Percentiles rank a stretch among this genome's conserved stretches.
Evolutionary conservation across 345 rosid species (phyloP).

Genomic region (Camelina sativa): DNA sequence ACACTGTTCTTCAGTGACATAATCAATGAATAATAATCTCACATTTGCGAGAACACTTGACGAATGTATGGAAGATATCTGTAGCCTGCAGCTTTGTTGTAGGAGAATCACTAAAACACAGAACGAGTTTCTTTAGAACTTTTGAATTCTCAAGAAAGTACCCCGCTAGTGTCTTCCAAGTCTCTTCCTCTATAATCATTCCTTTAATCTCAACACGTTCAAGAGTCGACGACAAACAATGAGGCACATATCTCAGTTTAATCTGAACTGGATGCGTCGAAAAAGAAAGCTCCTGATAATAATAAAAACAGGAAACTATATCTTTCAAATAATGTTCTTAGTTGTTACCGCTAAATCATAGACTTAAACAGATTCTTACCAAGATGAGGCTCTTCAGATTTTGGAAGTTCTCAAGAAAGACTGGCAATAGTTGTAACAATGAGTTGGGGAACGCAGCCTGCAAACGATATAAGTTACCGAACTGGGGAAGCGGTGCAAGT

Average conservation of each 20-base stretch:
- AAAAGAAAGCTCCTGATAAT: background rate
- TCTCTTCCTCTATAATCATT: background rate
- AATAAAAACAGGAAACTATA: background rate
- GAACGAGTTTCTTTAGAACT: background rate
- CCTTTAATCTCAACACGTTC: background rate
- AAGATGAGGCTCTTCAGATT: background rate
- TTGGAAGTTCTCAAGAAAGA: background rate
- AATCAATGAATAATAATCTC: too few relatives aligned
- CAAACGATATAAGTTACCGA: background rate
- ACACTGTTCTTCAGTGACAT: too few relatives aligned
- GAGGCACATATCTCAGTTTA: background rate
- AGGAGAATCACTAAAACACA: background rate
- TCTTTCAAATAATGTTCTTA: background rate
- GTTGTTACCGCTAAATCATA: background rate
- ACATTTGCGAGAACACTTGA: too few relatives aligned
- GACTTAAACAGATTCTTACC: background rate
- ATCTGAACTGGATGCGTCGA: background rate
- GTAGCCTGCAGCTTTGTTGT: background rate
- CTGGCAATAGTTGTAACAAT: background rate
- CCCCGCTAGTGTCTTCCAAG: background rate
- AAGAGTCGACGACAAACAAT: background rate
- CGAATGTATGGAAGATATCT: too few relatives aligned
- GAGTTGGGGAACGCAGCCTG: background rate
- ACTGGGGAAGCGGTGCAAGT: background rate
- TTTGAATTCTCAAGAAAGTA: background rate